Percentiles rank a stretch among this genome's conserved stretches.
Evolutionary conservation across 768 basidiomycete species (phyloP).

Genomic region (Butyriboletus loyo): DNA sequence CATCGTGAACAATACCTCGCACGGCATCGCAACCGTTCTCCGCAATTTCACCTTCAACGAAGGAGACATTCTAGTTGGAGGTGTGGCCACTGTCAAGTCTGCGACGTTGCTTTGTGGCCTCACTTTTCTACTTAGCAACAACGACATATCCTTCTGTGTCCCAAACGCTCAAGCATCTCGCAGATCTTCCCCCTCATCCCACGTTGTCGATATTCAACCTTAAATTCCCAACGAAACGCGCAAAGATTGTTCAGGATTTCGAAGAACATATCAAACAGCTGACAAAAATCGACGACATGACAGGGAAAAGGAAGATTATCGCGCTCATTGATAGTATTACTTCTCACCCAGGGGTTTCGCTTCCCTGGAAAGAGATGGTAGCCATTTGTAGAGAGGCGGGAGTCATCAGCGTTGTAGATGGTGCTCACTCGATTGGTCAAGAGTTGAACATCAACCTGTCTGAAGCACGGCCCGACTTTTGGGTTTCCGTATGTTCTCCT

Average conservation of each 20-base stretch:
- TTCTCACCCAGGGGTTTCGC: conserved; percentile 55
- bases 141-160: conserved; percentile 58
- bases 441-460: conserved; percentile 58
- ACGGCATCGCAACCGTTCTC: conserved; percentile 57
- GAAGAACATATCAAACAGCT: conserved; percentile 35
- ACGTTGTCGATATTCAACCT: conserved; percentile 47
- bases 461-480: conserved; percentile 65
- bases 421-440: conserved; percentile 76
- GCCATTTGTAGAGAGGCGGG: conserved; percentile 60
- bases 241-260: conserved; percentile 52
- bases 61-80: conserved; percentile 61
- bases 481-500: conserved; percentile 56
- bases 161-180: conserved; percentile 49
- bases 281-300: conserved; percentile 16
- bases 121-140: conserved; percentile 36
- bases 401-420: conserved; percentile 71
- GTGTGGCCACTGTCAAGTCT: conserved; percentile 22
- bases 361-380: conserved; percentile 75
- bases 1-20: conserved; percentile 34
- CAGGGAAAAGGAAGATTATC: conserved; percentile 47
- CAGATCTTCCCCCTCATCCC: conserved; percentile 55
- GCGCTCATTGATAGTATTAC: conserved; percentile 68
- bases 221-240: conserved; percentile 55
- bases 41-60: conserved; percentile 51
- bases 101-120: neutral